phyloP scores from a whole-genome alignment of 148 eudicot species.

The Tetragonia tetragonoides region DNA sequence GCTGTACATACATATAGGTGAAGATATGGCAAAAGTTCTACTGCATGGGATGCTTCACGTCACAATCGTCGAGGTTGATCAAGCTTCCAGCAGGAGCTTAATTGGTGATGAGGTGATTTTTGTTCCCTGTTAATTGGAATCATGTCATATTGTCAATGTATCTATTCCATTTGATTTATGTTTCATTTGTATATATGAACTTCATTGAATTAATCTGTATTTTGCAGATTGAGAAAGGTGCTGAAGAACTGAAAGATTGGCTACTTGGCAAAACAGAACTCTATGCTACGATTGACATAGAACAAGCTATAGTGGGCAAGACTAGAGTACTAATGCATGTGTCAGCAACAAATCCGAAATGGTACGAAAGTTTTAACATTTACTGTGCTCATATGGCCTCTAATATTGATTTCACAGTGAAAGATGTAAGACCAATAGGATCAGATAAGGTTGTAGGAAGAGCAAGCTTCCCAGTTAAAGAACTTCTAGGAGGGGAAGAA shows the following conservation, averaged over 20 bases:
- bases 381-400: conserved; percentile 48
- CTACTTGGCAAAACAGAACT: conserved; percentile 21
- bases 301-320: conserved; percentile 40
- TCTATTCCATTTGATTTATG: too few species aligned
- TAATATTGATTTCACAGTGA: conserved; percentile 40
- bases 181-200: too few species aligned
- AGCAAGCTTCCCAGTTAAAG: conserved; percentile 42
- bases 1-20: not conserved
- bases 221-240: conserved; percentile 14
- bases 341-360: conserved; percentile 39
- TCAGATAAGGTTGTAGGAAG: conserved; percentile 35
- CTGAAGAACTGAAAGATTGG: conserved; percentile 23
- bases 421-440: conserved; percentile 39
- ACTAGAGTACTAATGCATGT: conserved; percentile 36
- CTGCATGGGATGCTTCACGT: conserved; percentile 47
- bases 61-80: conserved; percentile 37
- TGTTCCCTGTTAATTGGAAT: too few species aligned
- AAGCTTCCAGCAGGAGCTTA: conserved; percentile 16
- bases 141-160: too few species aligned
- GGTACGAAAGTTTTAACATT: conserved; percentile 56
- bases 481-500: conserved; percentile 37
- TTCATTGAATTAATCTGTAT: too few species aligned
- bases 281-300: conserved; percentile 47
- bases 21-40: conserved; percentile 33
- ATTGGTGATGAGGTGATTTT: not conserved